Percentiles rank a stretch among this genome's conserved stretches.
phyloP scores from a whole-genome alignment of 225 moss, liverwort and hornwort species.

The Polytrichum formosum region DNA sequence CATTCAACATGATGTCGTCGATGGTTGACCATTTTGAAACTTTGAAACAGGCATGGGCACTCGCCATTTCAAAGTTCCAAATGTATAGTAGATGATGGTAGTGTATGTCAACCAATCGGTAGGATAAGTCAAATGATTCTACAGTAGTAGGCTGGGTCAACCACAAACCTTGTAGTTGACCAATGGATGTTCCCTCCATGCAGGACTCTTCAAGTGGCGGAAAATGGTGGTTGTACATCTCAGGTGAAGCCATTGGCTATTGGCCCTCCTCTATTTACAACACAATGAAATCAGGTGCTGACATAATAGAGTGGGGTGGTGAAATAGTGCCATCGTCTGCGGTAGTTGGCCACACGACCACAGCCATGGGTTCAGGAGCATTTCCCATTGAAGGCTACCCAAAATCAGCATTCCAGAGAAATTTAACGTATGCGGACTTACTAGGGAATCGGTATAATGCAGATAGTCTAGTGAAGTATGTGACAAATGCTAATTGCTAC shows the following conservation, averaged over 20 bases:
- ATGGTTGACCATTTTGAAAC: no score
- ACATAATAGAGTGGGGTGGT: constrained; percentile 12
- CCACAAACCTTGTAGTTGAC: no score
- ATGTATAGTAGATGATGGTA: no score
- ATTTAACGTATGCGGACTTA: neutral
- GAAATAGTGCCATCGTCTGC: constrained; percentile 1
- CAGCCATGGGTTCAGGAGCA: constrained; percentile 16
- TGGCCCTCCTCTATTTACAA: constrained; percentile 13
- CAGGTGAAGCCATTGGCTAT: constrained; percentile 11
- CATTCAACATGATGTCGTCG: no score
- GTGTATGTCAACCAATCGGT: no score
- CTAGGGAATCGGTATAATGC: neutral
- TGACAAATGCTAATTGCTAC: constrained; percentile 1
- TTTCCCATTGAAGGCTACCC: constrained; percentile 6
- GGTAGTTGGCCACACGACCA: neutral
- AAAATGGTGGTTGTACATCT: constrained; percentile 9
- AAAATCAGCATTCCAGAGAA: constrained; percentile 8
- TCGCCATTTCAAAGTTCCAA: no score
- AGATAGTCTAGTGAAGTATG: neutral
- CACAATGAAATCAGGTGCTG: constrained; percentile 3
- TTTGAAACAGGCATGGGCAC: no score
- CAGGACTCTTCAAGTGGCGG: constrained; percentile 1
- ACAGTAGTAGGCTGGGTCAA: no score
- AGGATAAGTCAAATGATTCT: no score
- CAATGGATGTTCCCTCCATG: neutral